A percentile compares a stretch with the other conserved stretches of the same genome.
Evolutionary conservation across 2,329 filamentous ascomycete genomes (phyloP).

Genomic region (Penicillium nordicum): DNA sequence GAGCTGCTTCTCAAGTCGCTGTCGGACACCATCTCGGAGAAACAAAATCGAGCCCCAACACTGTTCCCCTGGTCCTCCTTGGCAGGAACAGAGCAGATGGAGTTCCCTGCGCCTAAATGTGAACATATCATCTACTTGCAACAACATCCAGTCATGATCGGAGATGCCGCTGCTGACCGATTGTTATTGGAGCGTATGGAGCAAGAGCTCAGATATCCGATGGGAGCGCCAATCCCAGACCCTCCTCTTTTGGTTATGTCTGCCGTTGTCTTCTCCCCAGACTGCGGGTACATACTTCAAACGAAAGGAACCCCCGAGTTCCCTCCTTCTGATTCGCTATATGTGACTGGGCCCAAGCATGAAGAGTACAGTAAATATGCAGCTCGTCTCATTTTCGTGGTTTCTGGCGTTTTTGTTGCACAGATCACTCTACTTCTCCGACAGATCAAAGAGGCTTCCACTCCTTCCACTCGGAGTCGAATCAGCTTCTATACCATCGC

Average conservation of each 20-base stretch:
- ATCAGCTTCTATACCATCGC: slow-evolving; percentile 64
- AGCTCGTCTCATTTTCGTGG: slow-evolving; percentile 52
- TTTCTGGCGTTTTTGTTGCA: slow-evolving; percentile 48
- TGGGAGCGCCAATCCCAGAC: slow-evolving; percentile 52
- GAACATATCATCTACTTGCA: slow-evolving; percentile 88
- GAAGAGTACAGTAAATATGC: slow-evolving; percentile 54
- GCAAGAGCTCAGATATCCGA: slow-evolving; percentile 57
- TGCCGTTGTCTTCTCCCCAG: slow-evolving; percentile 61
- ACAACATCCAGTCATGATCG: slow-evolving; percentile 43
- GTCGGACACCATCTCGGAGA: slow-evolving; percentile 59
- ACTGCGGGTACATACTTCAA: slow-evolving; percentile 64
- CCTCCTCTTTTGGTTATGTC: slow-evolving; percentile 57
- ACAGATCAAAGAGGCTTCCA: slow-evolving; percentile 63
- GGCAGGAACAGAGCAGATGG: slow-evolving; percentile 48
- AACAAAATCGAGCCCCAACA: slow-evolving; percentile 57
- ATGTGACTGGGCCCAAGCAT: slow-evolving; percentile 56
- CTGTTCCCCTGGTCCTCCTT: slow-evolving; percentile 74
- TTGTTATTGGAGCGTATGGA: slow-evolving; percentile 52
- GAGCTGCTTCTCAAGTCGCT: slow-evolving; percentile 71
- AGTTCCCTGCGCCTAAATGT: slow-evolving; percentile 67
- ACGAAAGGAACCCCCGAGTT: slow-evolving; percentile 58
- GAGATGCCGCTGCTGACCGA: slow-evolving; percentile 29
- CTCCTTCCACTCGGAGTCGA: slow-evolving; percentile 61
- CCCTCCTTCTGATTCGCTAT: slow-evolving; percentile 49
- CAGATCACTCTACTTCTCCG: slow-evolving; percentile 58